These are phyloP conservation scores for Clonostachys rosea DNA, from an alignment of 2,329 filamentous ascomycete genomes.

Conservation along the genomic window DNA sequence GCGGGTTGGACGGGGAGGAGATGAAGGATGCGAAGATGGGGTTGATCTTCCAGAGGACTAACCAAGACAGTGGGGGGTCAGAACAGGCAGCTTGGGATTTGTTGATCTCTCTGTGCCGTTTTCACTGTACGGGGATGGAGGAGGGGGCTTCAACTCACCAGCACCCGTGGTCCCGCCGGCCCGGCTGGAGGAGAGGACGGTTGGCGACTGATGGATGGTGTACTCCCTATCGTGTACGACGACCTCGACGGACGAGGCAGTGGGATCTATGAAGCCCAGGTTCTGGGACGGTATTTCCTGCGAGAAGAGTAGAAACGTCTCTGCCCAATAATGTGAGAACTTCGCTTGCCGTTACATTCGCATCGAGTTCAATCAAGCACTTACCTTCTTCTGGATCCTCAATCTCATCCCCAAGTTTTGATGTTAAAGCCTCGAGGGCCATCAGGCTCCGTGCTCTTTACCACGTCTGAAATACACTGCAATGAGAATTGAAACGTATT, in stretches of 20 bases:
- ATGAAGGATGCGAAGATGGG: constrained; percentile 82
- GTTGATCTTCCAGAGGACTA: constrained; percentile 89
- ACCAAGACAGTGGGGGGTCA: neutral
- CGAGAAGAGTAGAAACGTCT: constrained; percentile 85
- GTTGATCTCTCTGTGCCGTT: no score
- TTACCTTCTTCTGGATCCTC: constrained; percentile 44
- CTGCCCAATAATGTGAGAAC: constrained; percentile 34
- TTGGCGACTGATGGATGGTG: constrained; percentile 77
- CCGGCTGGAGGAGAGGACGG: constrained; percentile 72
- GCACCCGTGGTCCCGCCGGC: constrained; percentile 54
- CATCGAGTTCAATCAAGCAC: neutral
- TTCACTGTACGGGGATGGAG: neutral
- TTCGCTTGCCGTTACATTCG: neutral
- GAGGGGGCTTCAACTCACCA: constrained; percentile 23
- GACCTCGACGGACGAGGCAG: constrained; percentile 60
- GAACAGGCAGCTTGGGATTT: neutral
- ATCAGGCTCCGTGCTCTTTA: constrained; percentile 5
- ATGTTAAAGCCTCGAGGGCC: constrained; percentile 12
- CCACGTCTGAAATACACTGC: neutral
- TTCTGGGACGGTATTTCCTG: constrained; percentile 68
- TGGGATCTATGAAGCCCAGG: constrained; percentile 80
- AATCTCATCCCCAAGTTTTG: constrained; percentile 34
- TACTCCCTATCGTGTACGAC: constrained; percentile 66
- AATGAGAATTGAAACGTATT: neutral
- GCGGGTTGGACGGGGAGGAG: constrained; percentile 52